Base-by-base conservation (phyloP, 2,329 filamentous ascomycete species). In the Zarea fungicola region DNA sequence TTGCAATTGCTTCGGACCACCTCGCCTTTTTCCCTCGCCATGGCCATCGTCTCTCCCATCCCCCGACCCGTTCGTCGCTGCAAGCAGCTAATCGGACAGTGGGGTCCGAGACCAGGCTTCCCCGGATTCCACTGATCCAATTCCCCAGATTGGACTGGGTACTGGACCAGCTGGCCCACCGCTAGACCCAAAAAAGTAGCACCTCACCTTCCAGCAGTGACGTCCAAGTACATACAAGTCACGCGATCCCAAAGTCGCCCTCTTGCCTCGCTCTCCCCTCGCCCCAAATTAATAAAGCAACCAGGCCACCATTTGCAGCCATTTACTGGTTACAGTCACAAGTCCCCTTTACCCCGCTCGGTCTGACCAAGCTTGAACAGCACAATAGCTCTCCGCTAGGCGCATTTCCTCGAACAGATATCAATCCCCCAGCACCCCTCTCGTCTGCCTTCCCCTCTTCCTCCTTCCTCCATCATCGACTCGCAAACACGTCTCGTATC, bases 361-460 rank as follows among this genome's bases (percentile, higher is more conserved):
- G 32, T 21, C 34, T 26, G 41, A 49, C 47, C 47, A 44, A 39
- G 31, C 46, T 49, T 43, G 31, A 26, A 18, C 28, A 45, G 26
- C 26, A 43, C 52, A 29, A 26, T 42, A 54, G 45, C 52, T 37
- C 42, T 48, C 54, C 52, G 51, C 48, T 53, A 50, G 48, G 52
- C 48, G 47, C 51, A 34, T 52, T 56, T 35, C 55, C 54, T 43
- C 52, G 54, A 55, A 63, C 51, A 49, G 10, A 65, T 65, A 64
- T 63, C 58, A 63, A 60, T 52, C 56, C 59, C 37, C 56, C 54
- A 54, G 48, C 57, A 54, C 56, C 60, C 59, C 60, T 62, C 60
- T 59, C 56, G 36, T 51, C 40, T 16, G 43, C 23, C 47, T 50
- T 53, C 53, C 55, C 51, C 54, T 54, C 56, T 55, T 54, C 55